These are phyloP conservation scores for Aureobasidium pullulans DNA, from an alignment of 2,329 filamentous ascomycete species.

Conservation along the genomic window DNA sequence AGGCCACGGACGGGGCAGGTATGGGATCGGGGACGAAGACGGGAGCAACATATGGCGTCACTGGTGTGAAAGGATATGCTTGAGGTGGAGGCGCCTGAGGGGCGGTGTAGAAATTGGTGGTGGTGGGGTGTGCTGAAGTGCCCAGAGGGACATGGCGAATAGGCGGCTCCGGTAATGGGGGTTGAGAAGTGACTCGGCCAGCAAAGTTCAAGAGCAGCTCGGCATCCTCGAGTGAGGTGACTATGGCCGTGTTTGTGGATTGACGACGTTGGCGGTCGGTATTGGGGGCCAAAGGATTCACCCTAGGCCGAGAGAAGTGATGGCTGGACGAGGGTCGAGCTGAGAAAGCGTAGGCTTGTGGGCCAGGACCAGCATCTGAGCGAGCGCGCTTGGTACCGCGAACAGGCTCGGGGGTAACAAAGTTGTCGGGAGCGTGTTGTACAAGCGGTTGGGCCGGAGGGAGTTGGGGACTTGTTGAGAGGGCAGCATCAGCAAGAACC, in stretches of 20 bases:
- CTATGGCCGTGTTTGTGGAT: conserved; percentile 16
- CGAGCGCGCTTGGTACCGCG: conserved; percentile 46
- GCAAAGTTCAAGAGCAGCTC: conserved; percentile 39
- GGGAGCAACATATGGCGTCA: neutral
- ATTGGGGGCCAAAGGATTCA: neutral
- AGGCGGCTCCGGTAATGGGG: conserved; percentile 2
- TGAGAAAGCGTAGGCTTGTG: conserved; percentile 31
- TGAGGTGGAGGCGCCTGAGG: neutral
- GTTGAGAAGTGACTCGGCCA: conserved; percentile 16
- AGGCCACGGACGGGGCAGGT: neutral
- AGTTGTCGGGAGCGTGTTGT: conserved; percentile 17
- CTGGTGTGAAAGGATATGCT: neutral
- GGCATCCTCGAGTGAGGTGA: conserved; percentile 36
- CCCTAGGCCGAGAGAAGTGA: conserved; percentile 26
- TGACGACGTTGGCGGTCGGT: conserved; percentile 21
- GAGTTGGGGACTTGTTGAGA: conserved; percentile 29
- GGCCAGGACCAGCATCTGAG: conserved; percentile 48
- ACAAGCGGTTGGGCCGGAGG: conserved; percentile 9
- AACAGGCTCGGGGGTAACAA: conserved; percentile 21
- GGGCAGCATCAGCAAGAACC: conserved; percentile 36
- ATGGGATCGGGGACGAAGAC: neutral
- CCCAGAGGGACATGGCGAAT: conserved; percentile 13
- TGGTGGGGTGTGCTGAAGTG: neutral
- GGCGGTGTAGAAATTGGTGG: neutral
- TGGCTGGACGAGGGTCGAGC: conserved; percentile 43